Percentiles rank a stretch among this genome's conserved stretches.
These are phyloP conservation scores for Stachybotrys elegans DNA, from an alignment of 2,329 filamentous ascomycete genomes.

Conservation along the genomic window DNA sequence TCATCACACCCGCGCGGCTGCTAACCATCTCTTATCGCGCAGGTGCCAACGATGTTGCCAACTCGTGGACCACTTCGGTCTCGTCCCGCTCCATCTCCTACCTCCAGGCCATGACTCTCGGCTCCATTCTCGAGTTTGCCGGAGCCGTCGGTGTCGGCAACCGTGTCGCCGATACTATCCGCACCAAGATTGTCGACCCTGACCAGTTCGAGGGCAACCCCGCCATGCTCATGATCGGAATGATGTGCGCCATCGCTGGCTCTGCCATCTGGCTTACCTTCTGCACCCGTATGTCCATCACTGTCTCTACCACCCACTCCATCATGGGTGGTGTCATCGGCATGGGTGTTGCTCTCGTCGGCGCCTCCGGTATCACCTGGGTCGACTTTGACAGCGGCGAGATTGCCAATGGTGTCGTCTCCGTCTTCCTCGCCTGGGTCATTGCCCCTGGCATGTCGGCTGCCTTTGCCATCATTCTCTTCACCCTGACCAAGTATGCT, in stretches of 20 bases:
- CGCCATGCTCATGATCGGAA: constrained; percentile 52
- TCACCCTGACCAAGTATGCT: constrained; percentile 51
- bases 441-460: constrained; percentile 54
- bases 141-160: constrained; percentile 57
- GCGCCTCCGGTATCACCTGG: constrained; percentile 49
- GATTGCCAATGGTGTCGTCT: constrained; percentile 36
- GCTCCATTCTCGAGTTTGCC: constrained; percentile 55
- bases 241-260: constrained; percentile 50
- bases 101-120: constrained; percentile 54
- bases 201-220: constrained; percentile 43
- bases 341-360: constrained; percentile 52
- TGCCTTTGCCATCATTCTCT: constrained; percentile 50
- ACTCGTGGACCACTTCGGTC: constrained; percentile 71
- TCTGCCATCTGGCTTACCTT: constrained; percentile 53
- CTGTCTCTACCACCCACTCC: constrained; percentile 58
- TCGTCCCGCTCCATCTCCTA: constrained; percentile 62
- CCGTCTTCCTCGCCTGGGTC: constrained; percentile 57
- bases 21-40: constrained; percentile 6
- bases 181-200: constrained; percentile 53
- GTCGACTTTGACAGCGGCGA: constrained; percentile 32
- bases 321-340: constrained; percentile 57
- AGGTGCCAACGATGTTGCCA: constrained; percentile 60
- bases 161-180: constrained; percentile 57
- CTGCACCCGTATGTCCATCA: constrained; percentile 48
- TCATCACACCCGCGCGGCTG: no score